phyloP scores from a whole-genome alignment of 2,329 filamentous ascomycete species.

The Penicillium nordicum region DNA sequence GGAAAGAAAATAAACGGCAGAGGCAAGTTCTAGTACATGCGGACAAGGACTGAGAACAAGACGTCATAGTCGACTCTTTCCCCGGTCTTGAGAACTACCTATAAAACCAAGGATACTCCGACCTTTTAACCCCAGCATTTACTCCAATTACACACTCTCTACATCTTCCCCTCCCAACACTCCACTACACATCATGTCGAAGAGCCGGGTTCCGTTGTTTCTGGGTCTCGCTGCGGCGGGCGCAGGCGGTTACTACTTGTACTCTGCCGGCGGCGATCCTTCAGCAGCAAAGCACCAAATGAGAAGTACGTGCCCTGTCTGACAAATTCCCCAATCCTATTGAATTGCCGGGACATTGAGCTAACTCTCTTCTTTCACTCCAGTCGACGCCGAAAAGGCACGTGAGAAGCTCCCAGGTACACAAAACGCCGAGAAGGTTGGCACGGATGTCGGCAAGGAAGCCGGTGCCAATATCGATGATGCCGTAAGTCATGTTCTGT shows the following conservation, averaged over 20 bases:
- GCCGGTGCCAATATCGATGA: conserved; percentile 66
- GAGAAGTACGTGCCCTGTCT: conserved; percentile 62
- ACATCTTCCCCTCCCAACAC: background rate
- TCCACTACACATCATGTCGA: conserved; percentile 28
- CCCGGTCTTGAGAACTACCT: background rate
- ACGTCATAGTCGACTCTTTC: conserved; percentile 19
- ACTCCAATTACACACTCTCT: background rate
- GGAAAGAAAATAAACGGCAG: background rate
- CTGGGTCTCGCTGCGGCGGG: conserved; percentile 59
- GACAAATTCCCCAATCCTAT: background rate
- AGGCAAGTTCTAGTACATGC: background rate
- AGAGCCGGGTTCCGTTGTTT: conserved; percentile 36
- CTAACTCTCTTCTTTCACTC: background rate
- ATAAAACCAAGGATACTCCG: conserved; percentile 7
- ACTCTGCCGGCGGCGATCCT: conserved; percentile 75
- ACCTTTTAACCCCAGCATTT: background rate
- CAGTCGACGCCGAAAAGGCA: conserved; percentile 73
- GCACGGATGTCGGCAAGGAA: conserved; percentile 58
- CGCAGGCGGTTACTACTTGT: conserved; percentile 85
- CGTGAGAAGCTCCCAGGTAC: conserved; percentile 63
- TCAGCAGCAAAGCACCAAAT: conserved; percentile 81
- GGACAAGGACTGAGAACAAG: conserved; percentile 5
- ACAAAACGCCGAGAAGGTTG: conserved; percentile 63
- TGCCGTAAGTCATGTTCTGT: conserved; percentile 54
- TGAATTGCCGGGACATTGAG: background rate